Evolutionary conservation across 2,329 filamentous ascomycete species (phyloP), one percentile per base, ranked within the genome.

Genomic region (Cladosporium cucumerinum): DNA sequence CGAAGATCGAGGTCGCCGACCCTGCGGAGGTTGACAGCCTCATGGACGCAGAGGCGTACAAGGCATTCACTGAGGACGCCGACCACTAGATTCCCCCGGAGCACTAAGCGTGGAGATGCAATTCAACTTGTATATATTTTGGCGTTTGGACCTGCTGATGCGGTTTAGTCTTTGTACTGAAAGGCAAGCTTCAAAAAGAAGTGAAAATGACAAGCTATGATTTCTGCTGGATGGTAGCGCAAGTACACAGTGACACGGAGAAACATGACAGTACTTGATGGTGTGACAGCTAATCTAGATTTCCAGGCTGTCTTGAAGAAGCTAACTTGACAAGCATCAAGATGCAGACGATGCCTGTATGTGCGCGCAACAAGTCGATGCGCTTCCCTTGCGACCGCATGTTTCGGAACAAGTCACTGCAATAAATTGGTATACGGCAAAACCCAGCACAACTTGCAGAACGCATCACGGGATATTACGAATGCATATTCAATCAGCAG

Each of bases 31-130:
- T 93, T 70, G 90, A 96, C 68, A 79, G 76, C 12, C 82, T 97
- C 75, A 91, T 98, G 91, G 88, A 88, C 74, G 84, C 82, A 67
- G 86, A 88, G 73, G 88, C 86, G 69, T 98, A 99, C 82, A 89
- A 89, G 81, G 82, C 83, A 46, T 93, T 93, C 76, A 91, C 87
- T 25, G 83, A 85, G 72, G 82, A 85, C 71, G 74, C 74, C 21
- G 60, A 62, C 25, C 28, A 34, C 60, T 62, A 62, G 58, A 51
- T 51, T 51, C 43, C 28, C 46, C 21, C 18, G 14, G 46, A 51
- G 30, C 25, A 55, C 7, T 34, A 43, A 7, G 26, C 54, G 36
- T 34, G 48, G 34, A 55, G 43, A 46, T 62, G 60, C 60, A 62
- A 62, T 62, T 62, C 60, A 62, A 62, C 60, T 62, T 62, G 60